phyloP scores from a whole-genome alignment of 306 rosid genomes.

The Inga oerstediana region DNA sequence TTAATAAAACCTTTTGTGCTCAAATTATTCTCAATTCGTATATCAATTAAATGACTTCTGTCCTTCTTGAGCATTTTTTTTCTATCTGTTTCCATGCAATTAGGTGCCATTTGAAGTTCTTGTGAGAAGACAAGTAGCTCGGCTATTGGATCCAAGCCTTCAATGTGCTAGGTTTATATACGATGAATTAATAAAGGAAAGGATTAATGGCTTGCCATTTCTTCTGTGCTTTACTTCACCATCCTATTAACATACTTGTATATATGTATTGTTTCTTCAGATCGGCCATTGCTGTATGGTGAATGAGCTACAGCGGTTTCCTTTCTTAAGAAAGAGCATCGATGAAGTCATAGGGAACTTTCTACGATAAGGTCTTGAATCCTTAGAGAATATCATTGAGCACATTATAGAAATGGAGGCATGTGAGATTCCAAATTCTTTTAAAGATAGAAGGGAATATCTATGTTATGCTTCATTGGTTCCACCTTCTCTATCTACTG shows the following conservation, averaged over 20 bases:
- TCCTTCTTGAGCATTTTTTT: too few species aligned
- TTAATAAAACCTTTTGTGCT: neutral
- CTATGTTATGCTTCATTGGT: neutral
- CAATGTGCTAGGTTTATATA: slow-evolving; percentile 98
- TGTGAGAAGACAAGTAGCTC: slow-evolving; percentile 81
- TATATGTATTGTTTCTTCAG: slow-evolving; percentile 44
- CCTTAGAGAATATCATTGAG: slow-evolving; percentile 87
- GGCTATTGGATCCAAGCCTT: slow-evolving; percentile 90
- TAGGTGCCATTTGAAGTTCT: slow-evolving; percentile 97
- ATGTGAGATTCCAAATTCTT: slow-evolving; percentile 19
- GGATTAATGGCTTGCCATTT: slow-evolving; percentile 24
- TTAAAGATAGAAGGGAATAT: neutral
- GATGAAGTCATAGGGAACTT: slow-evolving; percentile 84
- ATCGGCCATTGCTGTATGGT: slow-evolving; percentile 83
- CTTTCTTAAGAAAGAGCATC: slow-evolving; percentile 82
- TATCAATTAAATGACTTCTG: neutral
- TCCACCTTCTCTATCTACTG: neutral
- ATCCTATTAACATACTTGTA: too few species aligned
- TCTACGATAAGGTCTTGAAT: slow-evolving; percentile 87
- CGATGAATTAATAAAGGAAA: slow-evolving; percentile 85
- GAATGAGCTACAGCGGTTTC: slow-evolving; percentile 86
- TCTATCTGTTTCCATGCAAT: slow-evolving; percentile 30
- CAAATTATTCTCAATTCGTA: neutral
- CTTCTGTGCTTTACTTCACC: neutral
- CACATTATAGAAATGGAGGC: slow-evolving; percentile 97